These are phyloP conservation scores for Flaveria sonorensis DNA, from an alignment of 129 eudicot species.

Conservation along the genomic window DNA sequence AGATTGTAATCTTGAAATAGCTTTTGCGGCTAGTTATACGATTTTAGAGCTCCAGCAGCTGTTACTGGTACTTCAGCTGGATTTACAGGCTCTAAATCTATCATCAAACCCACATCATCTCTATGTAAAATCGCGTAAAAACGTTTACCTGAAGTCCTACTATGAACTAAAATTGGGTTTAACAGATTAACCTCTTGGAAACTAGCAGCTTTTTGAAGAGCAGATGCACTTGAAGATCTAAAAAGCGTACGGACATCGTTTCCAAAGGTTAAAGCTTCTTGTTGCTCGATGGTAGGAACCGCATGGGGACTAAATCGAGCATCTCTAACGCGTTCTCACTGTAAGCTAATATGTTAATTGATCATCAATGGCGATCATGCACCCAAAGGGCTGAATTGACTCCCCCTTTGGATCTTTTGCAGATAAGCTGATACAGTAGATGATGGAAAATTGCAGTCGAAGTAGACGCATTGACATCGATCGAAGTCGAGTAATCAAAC, in stretches of 20 bases:
- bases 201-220: constrained; percentile 67
- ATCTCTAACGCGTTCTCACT: constrained; percentile 81
- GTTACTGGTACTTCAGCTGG: constrained; percentile 67
- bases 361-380: constrained; percentile 69
- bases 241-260: constrained; percentile 67
- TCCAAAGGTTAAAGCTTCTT: constrained; percentile 69
- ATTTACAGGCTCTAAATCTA: constrained; percentile 88
- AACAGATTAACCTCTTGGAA: constrained; percentile 57
- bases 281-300: constrained; percentile 78
- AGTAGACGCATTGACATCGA: constrained; percentile 54
- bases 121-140: constrained; percentile 79
- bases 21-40: constrained; percentile 81
- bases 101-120: constrained; percentile 74
- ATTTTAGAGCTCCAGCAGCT: constrained; percentile 75
- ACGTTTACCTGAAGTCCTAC: constrained; percentile 69
- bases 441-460: constrained; percentile 62
- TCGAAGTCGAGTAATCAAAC: constrained; percentile 70
- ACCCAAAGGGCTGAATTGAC: constrained; percentile 83
- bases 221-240: constrained; percentile 62
- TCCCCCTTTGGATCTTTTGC: constrained; percentile 75
- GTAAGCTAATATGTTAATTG: constrained; percentile 58
- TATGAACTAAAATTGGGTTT: constrained; percentile 76
- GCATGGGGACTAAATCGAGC: constrained; percentile 82
- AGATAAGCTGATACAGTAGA: constrained; percentile 70
- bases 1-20: constrained; percentile 73